phyloP scores from a whole-genome alignment of 441 rosid species.

The Flueggea neowawraea region DNA sequence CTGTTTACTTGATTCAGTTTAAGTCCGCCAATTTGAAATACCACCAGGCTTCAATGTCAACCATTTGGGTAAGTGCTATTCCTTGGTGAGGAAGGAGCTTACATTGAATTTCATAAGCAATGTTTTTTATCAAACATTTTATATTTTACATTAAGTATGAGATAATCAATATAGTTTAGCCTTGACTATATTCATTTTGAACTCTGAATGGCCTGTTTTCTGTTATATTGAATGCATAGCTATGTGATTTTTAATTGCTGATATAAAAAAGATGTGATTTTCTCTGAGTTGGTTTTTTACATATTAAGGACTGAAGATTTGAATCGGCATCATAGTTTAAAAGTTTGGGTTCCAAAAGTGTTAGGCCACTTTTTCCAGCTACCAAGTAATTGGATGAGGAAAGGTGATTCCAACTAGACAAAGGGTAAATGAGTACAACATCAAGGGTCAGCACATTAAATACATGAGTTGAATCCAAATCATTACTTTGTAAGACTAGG shows the following conservation, averaged over 20 bases:
- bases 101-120: not conserved
- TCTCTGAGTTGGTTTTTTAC: not conserved
- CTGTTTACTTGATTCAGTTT: conserved; percentile 82
- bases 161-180: too few species aligned
- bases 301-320: not conserved
- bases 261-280: not conserved
- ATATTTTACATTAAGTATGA: not conserved
- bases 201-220: not conserved
- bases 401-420: not conserved
- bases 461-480: not conserved
- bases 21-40: conserved; percentile 92
- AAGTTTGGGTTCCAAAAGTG: not conserved
- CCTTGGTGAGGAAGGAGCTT: not conserved
- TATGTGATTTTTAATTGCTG: not conserved
- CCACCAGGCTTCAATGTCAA: conserved; percentile 78
- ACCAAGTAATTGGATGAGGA: not conserved
- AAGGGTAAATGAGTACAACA: not conserved
- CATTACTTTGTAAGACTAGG: not conserved
- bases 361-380: too few species aligned
- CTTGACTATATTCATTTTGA: not conserved
- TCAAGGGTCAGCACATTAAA: not conserved
- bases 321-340: not conserved
- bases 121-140: not conserved
- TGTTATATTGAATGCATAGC: not conserved
- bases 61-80: conserved; percentile 62